phyloP scores from a whole-genome alignment of 1,284 basidiomycete genomes.

The Caloboletus inedulis region DNA sequence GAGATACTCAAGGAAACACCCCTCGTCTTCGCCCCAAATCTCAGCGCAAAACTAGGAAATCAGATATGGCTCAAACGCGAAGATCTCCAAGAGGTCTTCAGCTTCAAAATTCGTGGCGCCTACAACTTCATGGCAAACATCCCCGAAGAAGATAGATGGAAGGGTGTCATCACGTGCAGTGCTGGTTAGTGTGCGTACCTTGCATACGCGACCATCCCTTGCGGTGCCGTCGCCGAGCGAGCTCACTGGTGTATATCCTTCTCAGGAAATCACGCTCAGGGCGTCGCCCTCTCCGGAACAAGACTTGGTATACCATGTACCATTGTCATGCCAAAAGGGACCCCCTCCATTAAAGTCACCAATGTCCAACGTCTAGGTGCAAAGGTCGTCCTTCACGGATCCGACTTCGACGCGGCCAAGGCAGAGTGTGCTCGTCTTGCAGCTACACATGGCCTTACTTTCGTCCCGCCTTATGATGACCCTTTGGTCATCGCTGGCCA shows the following conservation, averaged over 20 bases:
- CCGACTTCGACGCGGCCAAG: slow-evolving; percentile 97
- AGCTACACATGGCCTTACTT: slow-evolving; percentile 71
- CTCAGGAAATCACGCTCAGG: slow-evolving; percentile 96
- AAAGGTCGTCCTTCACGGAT: slow-evolving; percentile 89
- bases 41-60: slow-evolving; percentile 87
- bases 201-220: slow-evolving; percentile 16
- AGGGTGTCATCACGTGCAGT: slow-evolving; percentile 97
- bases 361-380: slow-evolving; percentile 94
- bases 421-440: slow-evolving; percentile 89
- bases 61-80: slow-evolving; percentile 95
- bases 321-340: slow-evolving; percentile 97
- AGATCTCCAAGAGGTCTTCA: slow-evolving; percentile 96
- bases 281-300: slow-evolving; percentile 90
- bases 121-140: slow-evolving; percentile 99
- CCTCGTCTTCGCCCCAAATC: slow-evolving; percentile 80
- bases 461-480: slow-evolving; percentile 98
- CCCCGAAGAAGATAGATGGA: slow-evolving; percentile 87
- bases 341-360: slow-evolving; percentile 93
- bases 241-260: not conserved
- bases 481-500: slow-evolving; percentile 97
- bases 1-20: slow-evolving; percentile 93
- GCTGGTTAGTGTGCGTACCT: slow-evolving; percentile 79
- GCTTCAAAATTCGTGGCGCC: slow-evolving; percentile 97
- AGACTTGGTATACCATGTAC: slow-evolving; percentile 90
- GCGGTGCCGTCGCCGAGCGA: not conserved